These are phyloP conservation scores for Exophiala mesophila DNA, from an alignment of 2,329 filamentous ascomycete genomes.

Conservation along the genomic window DNA sequence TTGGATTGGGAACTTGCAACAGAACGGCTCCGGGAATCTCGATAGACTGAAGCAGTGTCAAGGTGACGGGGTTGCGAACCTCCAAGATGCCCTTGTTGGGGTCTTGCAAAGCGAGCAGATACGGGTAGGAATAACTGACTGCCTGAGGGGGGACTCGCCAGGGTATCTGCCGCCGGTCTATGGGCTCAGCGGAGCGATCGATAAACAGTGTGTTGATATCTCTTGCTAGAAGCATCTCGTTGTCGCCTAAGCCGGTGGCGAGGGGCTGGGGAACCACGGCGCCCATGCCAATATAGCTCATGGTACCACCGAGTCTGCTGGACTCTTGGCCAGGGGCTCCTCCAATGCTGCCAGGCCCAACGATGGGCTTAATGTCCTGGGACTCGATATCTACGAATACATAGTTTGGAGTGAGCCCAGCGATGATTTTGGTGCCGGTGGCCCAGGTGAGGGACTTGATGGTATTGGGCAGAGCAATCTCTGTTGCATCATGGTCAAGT, in stretches of 20 bases:
- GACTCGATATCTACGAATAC: conserved; percentile 79
- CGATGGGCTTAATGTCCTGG: conserved; percentile 70
- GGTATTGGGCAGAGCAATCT: conserved; percentile 74
- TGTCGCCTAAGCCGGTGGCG: conserved; percentile 73
- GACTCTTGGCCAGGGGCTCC: conserved; percentile 60
- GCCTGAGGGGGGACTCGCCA: conserved; percentile 85
- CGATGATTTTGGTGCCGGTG: conserved; percentile 77
- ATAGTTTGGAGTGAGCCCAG: conserved; percentile 86
- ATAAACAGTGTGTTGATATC: conserved; percentile 95
- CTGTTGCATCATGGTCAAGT: conserved; percentile 65
- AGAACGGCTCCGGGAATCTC: conserved; percentile 74
- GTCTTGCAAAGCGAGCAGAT: conserved; percentile 80
- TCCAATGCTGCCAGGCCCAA: conserved; percentile 67
- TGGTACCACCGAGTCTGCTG: conserved; percentile 77
- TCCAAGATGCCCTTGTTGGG: conserved; percentile 80
- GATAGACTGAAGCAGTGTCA: conserved; percentile 84
- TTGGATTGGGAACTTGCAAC: conserved; percentile 87
- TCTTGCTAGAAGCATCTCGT: conserved; percentile 88
- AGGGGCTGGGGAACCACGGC: conserved; percentile 88
- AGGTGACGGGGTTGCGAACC: conserved; percentile 84
- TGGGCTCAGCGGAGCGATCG: conserved; percentile 71
- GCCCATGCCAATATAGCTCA: conserved; percentile 95
- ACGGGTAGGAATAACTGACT: conserved; percentile 95
- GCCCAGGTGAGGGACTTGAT: conserved; percentile 91
- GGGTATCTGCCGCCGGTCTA: conserved; percentile 83